Evolutionary conservation across 2,329 filamentous ascomycete species (phyloP).

Genomic region (Nemania serpens): DNA sequence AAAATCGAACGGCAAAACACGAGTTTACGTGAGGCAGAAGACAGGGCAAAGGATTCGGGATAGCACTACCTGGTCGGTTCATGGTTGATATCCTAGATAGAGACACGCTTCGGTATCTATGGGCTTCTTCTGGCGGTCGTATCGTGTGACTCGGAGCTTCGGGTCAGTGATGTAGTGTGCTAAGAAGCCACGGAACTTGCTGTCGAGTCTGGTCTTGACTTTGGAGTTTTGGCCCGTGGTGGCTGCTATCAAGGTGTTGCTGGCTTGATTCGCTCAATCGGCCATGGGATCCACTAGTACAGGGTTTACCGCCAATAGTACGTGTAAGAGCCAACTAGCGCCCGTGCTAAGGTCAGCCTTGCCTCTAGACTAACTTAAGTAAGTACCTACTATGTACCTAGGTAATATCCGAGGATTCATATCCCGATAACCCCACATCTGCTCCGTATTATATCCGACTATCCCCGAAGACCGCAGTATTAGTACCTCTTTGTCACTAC

Average conservation of each 20-base stretch:
- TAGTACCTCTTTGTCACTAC: no score
- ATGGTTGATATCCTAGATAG: conserved; percentile 46
- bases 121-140: conserved; percentile 9
- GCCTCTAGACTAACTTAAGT: background rate
- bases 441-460: background rate
- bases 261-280: conserved; percentile 24
- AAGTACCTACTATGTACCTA: background rate
- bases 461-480: background rate
- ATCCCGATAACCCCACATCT: no score
- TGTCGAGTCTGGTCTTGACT: conserved; percentile 13
- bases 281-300: conserved; percentile 2
- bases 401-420: background rate
- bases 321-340: background rate
- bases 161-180: conserved; percentile 6
- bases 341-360: conserved; percentile 24
- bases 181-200: conserved; percentile 4
- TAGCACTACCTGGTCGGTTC: conserved; percentile 63
- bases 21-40: conserved; percentile 37
- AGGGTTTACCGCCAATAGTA: conserved; percentile 9
- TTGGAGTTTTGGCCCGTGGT: conserved; percentile 20
- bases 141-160: conserved; percentile 14
- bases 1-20: conserved; percentile 37
- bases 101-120: conserved; percentile 17
- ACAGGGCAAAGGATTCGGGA: conserved; percentile 25
- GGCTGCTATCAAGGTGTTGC: conserved; percentile 7